These are phyloP conservation scores for Cladosporium sp. DNA, from an alignment of 2,329 filamentous ascomycete genomes.

Conservation along the genomic window DNA sequence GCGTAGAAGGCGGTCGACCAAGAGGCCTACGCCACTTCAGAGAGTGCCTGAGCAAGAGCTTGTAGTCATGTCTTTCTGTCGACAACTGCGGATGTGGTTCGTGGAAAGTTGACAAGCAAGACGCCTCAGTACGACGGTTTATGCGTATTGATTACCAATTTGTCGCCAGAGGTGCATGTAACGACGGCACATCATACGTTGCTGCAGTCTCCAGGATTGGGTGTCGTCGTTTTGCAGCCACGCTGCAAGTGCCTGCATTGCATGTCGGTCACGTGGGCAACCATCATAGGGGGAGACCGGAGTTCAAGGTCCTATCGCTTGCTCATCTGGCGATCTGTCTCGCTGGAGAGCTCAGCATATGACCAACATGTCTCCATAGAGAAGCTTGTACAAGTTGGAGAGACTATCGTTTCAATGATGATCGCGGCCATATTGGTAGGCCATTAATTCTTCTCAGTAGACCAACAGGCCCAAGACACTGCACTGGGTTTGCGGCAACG, in stretches of 20 bases:
- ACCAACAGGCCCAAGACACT: not conserved
- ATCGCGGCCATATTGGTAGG: not conserved
- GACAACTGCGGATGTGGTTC: not conserved
- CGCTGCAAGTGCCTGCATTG: slow-evolving; percentile 13
- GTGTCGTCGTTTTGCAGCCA: not conserved
- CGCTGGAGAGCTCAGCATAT: not conserved
- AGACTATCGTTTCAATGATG: slow-evolving; percentile 12
- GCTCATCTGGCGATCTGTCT: not conserved
- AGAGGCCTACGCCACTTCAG: not conserved
- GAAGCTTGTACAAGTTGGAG: not conserved
- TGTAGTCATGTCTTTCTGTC: not conserved
- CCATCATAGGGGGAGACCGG: not conserved
- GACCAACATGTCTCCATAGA: not conserved
- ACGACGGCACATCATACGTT: slow-evolving; percentile 1
- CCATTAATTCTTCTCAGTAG: not conserved
- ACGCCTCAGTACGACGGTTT: not conserved
- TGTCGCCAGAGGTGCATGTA: not conserved
- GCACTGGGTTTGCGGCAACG: slow-evolving; percentile 2
- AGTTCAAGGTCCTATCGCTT: slow-evolving; percentile 9
- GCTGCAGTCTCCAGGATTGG: slow-evolving; percentile 1
- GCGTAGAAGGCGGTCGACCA: not conserved
- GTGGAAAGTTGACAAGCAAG: not conserved
- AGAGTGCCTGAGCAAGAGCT: not conserved
- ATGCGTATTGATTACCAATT: not conserved
- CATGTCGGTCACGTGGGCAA: slow-evolving; percentile 9